Conservation (phyloP, 1,284 basidiomycete species). For the Tausonia pullulans region DNA sequence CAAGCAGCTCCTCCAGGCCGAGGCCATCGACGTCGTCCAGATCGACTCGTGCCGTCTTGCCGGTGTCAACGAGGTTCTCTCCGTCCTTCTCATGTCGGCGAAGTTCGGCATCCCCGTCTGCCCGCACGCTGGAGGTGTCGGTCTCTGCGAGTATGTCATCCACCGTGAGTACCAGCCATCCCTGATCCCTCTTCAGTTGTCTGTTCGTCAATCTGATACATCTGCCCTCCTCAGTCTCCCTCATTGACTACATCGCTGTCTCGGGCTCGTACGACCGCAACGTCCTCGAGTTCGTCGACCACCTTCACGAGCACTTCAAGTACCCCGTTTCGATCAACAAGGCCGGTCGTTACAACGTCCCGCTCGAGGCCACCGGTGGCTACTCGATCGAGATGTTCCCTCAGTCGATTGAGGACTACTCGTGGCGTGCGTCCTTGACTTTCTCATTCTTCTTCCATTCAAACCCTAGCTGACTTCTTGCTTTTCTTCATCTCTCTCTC, state of each 20-base stretch:
- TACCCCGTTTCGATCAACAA: slow-evolving; percentile 80
- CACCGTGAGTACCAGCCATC: neutral
- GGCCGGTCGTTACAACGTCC: slow-evolving; percentile 68
- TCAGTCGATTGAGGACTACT: slow-evolving; percentile 11
- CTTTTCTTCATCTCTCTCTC: neutral
- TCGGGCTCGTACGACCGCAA: slow-evolving; percentile 88
- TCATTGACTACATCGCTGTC: slow-evolving; percentile 69
- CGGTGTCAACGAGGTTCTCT: slow-evolving; percentile 85
- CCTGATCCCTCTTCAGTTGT: slow-evolving; percentile 43
- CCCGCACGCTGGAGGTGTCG: slow-evolving; percentile 91
- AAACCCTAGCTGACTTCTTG: neutral
- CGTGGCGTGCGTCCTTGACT: neutral
- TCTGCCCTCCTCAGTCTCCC: neutral
- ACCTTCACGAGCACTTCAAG: slow-evolving; percentile 86
- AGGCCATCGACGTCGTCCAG: slow-evolving; percentile 90
- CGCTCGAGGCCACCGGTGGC: slow-evolving; percentile 33
- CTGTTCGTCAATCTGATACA: slow-evolving; percentile 20
- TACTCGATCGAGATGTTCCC: slow-evolving; percentile 27
- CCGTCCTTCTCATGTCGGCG: slow-evolving; percentile 85
- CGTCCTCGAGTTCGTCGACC: slow-evolving; percentile 56
- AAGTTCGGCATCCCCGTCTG: slow-evolving; percentile 86
- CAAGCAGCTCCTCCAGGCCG: slow-evolving; percentile 87
- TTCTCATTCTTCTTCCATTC: neutral
- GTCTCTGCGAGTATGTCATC: slow-evolving; percentile 76
- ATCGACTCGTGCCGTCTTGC: slow-evolving; percentile 89